A percentile compares a stretch with the other conserved stretches of the same genome.
phyloP scores from a whole-genome alignment of 345 rosid genomes.

The Eucalyptus grandis region DNA sequence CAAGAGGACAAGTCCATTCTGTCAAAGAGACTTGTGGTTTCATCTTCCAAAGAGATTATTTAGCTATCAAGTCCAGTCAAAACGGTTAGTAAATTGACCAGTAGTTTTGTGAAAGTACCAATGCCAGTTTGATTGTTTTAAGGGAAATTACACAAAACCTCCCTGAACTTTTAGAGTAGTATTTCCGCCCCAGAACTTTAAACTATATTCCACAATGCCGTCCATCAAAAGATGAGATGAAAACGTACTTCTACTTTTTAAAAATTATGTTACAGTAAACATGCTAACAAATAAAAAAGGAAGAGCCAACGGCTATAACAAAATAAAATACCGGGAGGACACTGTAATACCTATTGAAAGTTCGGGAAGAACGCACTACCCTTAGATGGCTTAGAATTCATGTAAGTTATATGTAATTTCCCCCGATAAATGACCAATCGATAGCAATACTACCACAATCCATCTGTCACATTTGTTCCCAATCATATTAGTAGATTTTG shows the following conservation, averaged over 20 bases:
- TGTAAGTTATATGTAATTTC: background rate
- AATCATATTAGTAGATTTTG: background rate
- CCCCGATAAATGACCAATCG: background rate
- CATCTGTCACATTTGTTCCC: background rate
- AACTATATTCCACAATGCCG: background rate
- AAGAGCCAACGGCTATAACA: background rate
- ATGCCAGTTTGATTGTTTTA: background rate
- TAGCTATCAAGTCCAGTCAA: too few species aligned
- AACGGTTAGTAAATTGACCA: background rate
- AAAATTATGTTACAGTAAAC: background rate
- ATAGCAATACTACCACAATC: background rate
- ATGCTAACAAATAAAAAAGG: background rate
- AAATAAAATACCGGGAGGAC: background rate
- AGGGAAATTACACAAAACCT: background rate
- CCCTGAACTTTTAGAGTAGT: background rate
- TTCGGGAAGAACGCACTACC: background rate
- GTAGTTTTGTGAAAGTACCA: background rate
- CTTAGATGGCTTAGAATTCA: background rate
- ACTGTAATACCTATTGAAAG: background rate
- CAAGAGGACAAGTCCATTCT: background rate
- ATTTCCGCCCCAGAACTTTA: accelerated
- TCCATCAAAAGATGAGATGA: accelerated
- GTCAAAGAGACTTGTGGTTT: background rate
- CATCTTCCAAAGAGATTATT: background rate
- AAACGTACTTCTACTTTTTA: background rate